A percentile compares a stretch with the other conserved stretches of the same genome.
phyloP scores from a whole-genome alignment of 2,329 filamentous ascomycete genomes.

The Talaromyces sp. region DNA sequence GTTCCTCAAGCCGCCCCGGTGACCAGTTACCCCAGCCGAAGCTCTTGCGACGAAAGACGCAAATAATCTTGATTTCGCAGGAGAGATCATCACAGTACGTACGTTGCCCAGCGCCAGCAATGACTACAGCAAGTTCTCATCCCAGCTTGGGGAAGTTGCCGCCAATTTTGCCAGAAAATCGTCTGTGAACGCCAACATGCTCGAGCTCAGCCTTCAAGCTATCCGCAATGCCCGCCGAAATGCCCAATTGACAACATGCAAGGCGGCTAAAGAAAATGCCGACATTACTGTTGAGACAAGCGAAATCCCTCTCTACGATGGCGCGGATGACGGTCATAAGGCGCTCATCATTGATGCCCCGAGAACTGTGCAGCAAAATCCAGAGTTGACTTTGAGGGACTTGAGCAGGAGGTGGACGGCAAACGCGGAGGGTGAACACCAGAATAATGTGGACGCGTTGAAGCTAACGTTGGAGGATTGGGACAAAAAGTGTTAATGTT shows the following conservation, averaged over 20 bases:
- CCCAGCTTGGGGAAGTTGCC: background rate
- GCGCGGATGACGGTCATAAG: background rate
- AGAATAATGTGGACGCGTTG: background rate
- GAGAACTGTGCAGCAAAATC: background rate
- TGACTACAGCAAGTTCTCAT: background rate
- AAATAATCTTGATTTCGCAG: background rate
- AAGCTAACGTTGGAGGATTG: background rate
- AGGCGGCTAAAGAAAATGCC: background rate
- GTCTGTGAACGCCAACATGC: background rate
- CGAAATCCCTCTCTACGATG: background rate
- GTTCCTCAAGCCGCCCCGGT: background rate
- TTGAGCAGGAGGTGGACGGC: background rate
- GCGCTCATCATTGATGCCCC: background rate
- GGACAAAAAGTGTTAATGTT: too few relatives aligned
- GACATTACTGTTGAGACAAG: background rate
- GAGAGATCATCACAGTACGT: background rate
- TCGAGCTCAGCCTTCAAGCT: background rate
- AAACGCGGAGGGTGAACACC: background rate
- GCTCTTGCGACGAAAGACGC: background rate
- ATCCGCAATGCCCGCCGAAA: background rate
- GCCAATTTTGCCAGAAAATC: background rate
- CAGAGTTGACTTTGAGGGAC: background rate
- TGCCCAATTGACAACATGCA: background rate
- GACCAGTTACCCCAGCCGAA: background rate
- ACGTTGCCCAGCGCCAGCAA: background rate